Evolutionary conservation across 2,329 filamentous ascomycete genomes (phyloP).

Genomic region (Penicillium expansum): DNA sequence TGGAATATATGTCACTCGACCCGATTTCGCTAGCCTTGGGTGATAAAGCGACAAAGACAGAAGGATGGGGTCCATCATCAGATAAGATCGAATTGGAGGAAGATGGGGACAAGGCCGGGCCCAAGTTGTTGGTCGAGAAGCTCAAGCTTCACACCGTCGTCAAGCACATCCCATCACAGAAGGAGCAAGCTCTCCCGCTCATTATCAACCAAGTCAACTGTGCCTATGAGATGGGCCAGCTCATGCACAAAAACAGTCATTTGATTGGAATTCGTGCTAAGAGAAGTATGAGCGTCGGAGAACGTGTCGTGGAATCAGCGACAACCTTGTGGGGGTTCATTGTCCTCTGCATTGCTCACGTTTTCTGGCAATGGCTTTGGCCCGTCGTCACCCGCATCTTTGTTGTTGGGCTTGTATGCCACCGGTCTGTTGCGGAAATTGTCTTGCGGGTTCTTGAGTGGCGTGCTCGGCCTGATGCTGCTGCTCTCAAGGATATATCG

Average conservation of each 20-base stretch:
- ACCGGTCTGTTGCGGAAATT: slow-evolving; percentile 77
- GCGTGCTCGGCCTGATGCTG: slow-evolving; percentile 70
- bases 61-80: slow-evolving; percentile 36
- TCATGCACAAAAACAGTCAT: slow-evolving; percentile 87
- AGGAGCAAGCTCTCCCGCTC: slow-evolving; percentile 74
- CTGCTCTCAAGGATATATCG: slow-evolving; percentile 90
- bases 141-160: slow-evolving; percentile 83
- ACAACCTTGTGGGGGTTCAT: slow-evolving; percentile 78
- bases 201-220: slow-evolving; percentile 96
- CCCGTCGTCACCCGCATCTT: slow-evolving; percentile 72
- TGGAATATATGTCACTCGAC: slow-evolving; percentile 93
- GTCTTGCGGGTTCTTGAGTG: slow-evolving; percentile 80
- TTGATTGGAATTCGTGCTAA: slow-evolving; percentile 77
- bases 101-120: slow-evolving; percentile 63
- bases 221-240: slow-evolving; percentile 80
- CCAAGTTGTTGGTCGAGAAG: slow-evolving; percentile 73
- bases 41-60: slow-evolving; percentile 58
- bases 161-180: slow-evolving; percentile 70
- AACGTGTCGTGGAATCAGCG: slow-evolving; percentile 90
- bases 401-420: slow-evolving; percentile 72
- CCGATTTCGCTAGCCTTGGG: slow-evolving; percentile 85
- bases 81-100: slow-evolving; percentile 69
- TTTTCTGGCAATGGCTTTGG: slow-evolving; percentile 72
- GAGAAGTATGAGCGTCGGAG: slow-evolving; percentile 85
- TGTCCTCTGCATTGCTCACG: slow-evolving; percentile 64